Evolutionary conservation across 2,329 filamentous ascomycete species (phyloP).

Genomic region (Sporothrix luriei): DNA sequence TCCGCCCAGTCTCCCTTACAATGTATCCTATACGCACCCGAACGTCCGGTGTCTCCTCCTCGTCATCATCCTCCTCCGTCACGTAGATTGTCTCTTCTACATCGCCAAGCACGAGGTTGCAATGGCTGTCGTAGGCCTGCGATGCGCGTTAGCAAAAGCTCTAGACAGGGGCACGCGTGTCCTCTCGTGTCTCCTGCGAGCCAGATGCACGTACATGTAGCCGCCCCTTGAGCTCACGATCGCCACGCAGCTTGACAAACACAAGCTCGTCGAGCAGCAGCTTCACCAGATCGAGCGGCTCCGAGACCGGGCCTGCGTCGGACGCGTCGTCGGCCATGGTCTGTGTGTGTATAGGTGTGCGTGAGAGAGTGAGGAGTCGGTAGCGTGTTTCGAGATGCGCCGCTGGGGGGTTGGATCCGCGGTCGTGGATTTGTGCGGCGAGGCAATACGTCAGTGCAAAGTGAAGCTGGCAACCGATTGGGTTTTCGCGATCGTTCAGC

Average conservation of each 20-base stretch:
- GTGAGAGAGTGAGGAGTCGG: not conserved
- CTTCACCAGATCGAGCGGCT: constrained; percentile 94
- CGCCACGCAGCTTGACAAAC: constrained; percentile 94
- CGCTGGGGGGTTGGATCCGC: not conserved
- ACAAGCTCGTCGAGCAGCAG: constrained; percentile 94
- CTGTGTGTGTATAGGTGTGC: not conserved
- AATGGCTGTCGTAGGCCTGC: constrained; percentile 97
- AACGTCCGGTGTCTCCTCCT: constrained; percentile 60
- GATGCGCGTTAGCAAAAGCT: constrained; percentile 21
- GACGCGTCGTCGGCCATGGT: constrained; percentile 78
- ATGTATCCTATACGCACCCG: constrained; percentile 57
- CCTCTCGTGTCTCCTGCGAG: constrained; percentile 53
- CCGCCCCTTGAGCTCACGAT: constrained; percentile 91
- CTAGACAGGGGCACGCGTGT: not conserved
- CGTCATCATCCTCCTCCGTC: constrained; percentile 82
- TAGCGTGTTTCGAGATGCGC: too few species aligned
- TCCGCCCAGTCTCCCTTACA: not conserved
- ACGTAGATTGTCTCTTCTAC: constrained; percentile 97
- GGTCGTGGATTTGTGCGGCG: not conserved
- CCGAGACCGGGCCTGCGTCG: constrained; percentile 71
- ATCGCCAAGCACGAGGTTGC: constrained; percentile 93
- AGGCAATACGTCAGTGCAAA: constrained; percentile 22
- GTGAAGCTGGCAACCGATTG: constrained; percentile 19
- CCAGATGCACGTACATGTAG: constrained; percentile 64
- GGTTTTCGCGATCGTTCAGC: constrained; percentile 27